These are phyloP conservation scores for Neurospora hispaniola DNA, from an alignment of 495 filamentous ascomycete species.

Conservation along the genomic window DNA sequence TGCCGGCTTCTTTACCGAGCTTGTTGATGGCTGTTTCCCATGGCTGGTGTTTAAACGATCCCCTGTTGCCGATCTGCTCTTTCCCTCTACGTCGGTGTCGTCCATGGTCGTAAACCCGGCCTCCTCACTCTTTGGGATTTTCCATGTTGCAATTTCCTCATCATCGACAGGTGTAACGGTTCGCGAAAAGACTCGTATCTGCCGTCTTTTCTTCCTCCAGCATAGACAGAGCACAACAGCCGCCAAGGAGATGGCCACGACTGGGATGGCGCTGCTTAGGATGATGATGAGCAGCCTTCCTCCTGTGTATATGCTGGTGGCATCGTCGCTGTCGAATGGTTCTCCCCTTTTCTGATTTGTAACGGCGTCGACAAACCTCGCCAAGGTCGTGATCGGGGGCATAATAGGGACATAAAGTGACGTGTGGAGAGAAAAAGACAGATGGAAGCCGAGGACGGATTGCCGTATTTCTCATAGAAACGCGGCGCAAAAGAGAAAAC, in stretches of 20 bases:
- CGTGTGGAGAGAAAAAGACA: neutral
- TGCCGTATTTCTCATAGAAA: neutral
- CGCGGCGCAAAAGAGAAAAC: neutral
- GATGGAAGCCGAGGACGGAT: neutral
- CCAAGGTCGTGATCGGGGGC: neutral
- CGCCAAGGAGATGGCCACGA: constrained; percentile 25
- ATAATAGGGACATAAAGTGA: neutral
- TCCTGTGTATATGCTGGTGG: neutral
- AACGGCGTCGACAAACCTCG: neutral
- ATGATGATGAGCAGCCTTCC: constrained; percentile 22
- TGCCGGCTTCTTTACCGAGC: constrained; percentile 26
- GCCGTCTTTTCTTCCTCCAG: constrained; percentile 20
- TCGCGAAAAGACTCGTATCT: constrained; percentile 28
- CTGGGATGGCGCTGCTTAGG: constrained; percentile 32
- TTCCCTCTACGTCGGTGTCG: constrained; percentile 12
- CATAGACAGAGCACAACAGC: constrained; percentile 20
- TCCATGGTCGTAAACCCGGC: constrained; percentile 5
- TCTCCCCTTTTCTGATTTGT: neutral
- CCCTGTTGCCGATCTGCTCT: constrained; percentile 8
- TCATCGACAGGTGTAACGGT: constrained; percentile 41
- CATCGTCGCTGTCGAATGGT: neutral
- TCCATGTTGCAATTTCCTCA: constrained; percentile 43
- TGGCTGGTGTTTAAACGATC: constrained; percentile 18
- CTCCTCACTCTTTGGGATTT: constrained; percentile 21
- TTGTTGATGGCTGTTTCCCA: constrained; percentile 27